Evolutionary conservation across 805 yeast genomes (phyloP), one percentile per base, ranked within the genome.

Genomic region (Candida nemodendra): DNA sequence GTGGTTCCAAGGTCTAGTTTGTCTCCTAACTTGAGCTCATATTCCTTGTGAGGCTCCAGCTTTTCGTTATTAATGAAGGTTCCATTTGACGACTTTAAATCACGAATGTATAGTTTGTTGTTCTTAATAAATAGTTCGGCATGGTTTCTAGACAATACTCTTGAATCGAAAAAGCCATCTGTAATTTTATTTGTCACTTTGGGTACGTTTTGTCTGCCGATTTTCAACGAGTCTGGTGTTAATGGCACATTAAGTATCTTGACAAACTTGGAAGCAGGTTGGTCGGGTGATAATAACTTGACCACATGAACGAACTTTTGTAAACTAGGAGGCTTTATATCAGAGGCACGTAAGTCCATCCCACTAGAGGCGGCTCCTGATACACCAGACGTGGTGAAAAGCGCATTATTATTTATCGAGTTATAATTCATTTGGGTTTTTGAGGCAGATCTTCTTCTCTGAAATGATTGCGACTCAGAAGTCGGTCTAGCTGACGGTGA

Each of bases 1-100:
- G 95, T 95, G 35, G 95, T 88, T 1, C 99, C 99, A 38, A 93
- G 66, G 53, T 91, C 95, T n/a, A 93, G 72, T n/a, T 77, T 70
- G 61, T 93, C 99, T 18, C 86, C 90, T n/a, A 79, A 69, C 39
- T 79, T 72, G 34, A 93, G 62, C 48, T 81, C 86, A 15, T 76
- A 77, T 30, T 78, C 83, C 36, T 71, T 72, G 27, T 79, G 86
- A 12, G 72, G 65, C 27, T 77, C 74, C 9, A 93, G 71, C 45
- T 89, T 80, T 28, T 65, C 69, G 23, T 81, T 86, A 59, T 93
- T 93, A 33, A 93, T 77, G 59, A 84, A 95, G 0, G 99, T 91
- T 8, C 99, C 99, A 62, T 93, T 93, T 17, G 96, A 84, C 2
- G 95, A 84, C 40, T 89, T 88, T 54, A 89, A 73, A 64, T 93